Conservation (phyloP, 164 flowering plant genomes). For the Chimonanthus salicifolius region DNA sequence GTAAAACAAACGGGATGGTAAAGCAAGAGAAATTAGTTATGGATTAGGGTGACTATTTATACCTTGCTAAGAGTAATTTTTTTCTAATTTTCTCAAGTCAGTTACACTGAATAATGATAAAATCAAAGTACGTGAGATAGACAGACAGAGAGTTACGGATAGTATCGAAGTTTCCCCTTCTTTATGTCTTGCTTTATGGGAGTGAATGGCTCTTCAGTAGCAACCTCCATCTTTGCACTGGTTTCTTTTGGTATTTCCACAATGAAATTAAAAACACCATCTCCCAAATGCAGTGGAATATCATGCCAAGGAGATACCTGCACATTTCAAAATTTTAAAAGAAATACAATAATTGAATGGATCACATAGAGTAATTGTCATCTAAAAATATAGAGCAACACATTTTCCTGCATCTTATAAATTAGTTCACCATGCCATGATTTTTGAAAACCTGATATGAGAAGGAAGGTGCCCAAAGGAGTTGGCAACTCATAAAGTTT, state of each 20-base stretch:
- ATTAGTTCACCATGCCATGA: background rate
- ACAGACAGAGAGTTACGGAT: constrained; percentile 54
- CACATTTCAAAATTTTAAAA: constrained; percentile 7
- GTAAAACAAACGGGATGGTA: background rate
- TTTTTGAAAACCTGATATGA: background rate
- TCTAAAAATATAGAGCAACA: background rate
- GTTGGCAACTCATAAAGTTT: background rate
- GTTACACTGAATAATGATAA: background rate
- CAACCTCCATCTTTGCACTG: constrained; percentile 98
- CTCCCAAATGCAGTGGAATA: constrained; percentile 78
- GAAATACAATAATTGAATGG: background rate
- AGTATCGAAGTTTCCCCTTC: constrained; percentile 90
- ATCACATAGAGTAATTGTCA: no score
- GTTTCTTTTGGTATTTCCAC: constrained; percentile 98
- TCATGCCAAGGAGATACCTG: constrained; percentile 99
- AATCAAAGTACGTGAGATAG: background rate
- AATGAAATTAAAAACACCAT: constrained; percentile 77
- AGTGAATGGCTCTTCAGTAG: constrained; percentile 80
- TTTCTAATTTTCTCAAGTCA: background rate
- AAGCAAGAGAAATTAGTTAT: background rate
- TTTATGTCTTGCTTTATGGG: constrained; percentile 98
- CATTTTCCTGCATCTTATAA: background rate
- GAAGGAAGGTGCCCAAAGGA: background rate
- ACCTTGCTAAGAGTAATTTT: background rate
- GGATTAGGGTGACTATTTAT: background rate